phyloP scores from a whole-genome alignment of 306 rosid species.

The Acacia acuminata region DNA sequence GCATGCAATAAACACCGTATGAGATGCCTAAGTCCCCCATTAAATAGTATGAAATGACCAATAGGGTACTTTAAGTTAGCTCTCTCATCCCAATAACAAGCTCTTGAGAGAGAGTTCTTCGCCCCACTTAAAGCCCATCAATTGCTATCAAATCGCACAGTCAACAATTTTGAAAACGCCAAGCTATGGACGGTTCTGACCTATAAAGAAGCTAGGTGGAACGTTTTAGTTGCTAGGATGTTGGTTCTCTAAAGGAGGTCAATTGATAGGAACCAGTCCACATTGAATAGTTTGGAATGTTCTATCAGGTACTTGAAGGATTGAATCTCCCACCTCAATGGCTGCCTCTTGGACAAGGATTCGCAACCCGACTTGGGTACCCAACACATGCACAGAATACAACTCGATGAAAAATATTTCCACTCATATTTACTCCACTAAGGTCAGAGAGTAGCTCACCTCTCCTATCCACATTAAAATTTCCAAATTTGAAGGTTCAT shows the following conservation, averaged over 20 bases:
- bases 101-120: not conserved
- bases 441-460: constrained; percentile 51
- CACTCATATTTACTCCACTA: constrained; percentile 26
- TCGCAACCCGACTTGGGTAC: not conserved
- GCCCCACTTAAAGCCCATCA: constrained; percentile 3
- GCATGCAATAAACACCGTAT: not conserved
- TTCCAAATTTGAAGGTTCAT: constrained; percentile 92
- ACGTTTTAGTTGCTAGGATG: not conserved
- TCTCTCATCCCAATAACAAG: not conserved
- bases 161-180: not conserved
- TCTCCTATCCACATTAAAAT: constrained; percentile 96
- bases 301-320: not conserved
- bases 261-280: not conserved
- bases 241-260: not conserved
- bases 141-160: not conserved
- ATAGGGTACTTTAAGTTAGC: not conserved
- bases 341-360: not conserved
- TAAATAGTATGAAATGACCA: not conserved
- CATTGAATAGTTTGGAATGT: not conserved
- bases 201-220: not conserved
- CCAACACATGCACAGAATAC: not conserved
- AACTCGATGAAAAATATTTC: constrained; percentile 21
- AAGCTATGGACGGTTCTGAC: not conserved
- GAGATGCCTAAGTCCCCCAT: not conserved
- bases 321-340: not conserved